A percentile compares a stretch with the other conserved stretches of the same genome.
phyloP scores from a whole-genome alignment of 2,329 filamentous ascomycete species.

The Calonectria pteridis region DNA sequence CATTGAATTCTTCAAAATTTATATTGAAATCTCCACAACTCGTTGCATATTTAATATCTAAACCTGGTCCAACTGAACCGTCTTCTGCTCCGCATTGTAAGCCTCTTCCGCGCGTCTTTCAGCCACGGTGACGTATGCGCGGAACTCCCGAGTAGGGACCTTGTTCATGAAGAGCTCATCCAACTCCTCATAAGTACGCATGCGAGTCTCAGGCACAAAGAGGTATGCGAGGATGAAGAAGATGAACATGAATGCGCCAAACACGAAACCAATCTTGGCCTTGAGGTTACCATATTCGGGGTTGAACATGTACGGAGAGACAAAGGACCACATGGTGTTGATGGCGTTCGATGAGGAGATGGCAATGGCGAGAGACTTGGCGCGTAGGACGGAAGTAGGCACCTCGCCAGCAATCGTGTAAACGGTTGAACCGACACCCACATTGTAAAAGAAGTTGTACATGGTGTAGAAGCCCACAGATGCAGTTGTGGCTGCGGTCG shows the following conservation, averaged over 20 bases:
- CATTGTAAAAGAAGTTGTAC: constrained; percentile 56
- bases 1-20: not conserved
- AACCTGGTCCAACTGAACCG: not conserved
- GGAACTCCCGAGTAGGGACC: constrained; percentile 40
- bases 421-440: constrained; percentile 55
- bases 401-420: constrained; percentile 58
- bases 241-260: constrained; percentile 51
- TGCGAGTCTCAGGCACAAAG: constrained; percentile 61
- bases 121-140: constrained; percentile 38
- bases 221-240: constrained; percentile 56
- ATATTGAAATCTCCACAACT: not conserved
- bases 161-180: constrained; percentile 46
- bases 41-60: not conserved
- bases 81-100: constrained; percentile 33
- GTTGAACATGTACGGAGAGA: constrained; percentile 60
- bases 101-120: constrained; percentile 42
- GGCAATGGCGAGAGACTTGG: constrained; percentile 58
- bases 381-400: constrained; percentile 57
- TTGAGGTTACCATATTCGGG: constrained; percentile 51
- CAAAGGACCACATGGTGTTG: constrained; percentile 58
- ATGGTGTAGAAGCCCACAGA: constrained; percentile 53
- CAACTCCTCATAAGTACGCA: constrained; percentile 45
- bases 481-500: constrained; percentile 40
- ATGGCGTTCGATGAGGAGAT: constrained; percentile 56
- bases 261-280: constrained; percentile 57